Conservation (phyloP, 2,329 filamentous ascomycete species). For the Chaetomium sp. region DNA sequence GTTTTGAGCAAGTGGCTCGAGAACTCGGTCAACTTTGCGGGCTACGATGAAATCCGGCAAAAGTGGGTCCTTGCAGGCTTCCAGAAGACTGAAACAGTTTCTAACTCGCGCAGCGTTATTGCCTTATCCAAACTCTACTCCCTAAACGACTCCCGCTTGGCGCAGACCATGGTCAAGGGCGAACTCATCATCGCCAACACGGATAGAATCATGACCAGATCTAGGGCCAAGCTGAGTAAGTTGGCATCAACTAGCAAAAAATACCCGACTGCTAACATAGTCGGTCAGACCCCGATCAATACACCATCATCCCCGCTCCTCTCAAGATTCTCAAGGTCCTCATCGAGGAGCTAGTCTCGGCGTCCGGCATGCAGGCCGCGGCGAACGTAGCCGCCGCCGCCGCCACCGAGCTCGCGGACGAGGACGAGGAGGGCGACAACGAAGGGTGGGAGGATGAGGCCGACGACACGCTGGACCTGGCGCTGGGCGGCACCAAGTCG, state of each 20-base stretch:
- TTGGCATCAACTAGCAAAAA: conserved; percentile 40
- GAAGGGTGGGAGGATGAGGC: conserved; percentile 90
- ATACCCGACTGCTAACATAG: conserved; percentile 19
- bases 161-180: conserved; percentile 82
- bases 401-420: conserved; percentile 55
- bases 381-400: conserved; percentile 65
- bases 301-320: conserved; percentile 81
- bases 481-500: conserved; percentile 64
- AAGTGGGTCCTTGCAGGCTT: conserved; percentile 62
- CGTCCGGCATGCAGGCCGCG: conserved; percentile 65
- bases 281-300: conserved; percentile 76
- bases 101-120: conserved; percentile 66
- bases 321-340: conserved; percentile 97
- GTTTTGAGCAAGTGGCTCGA: conserved; percentile 96
- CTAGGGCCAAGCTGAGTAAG: conserved; percentile 77
- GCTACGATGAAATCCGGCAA: conserved; percentile 94
- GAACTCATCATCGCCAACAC: conserved; percentile 81
- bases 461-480: conserved; percentile 71
- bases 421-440: conserved; percentile 70
- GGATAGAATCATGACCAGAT: conserved; percentile 90
- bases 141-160: conserved; percentile 77
- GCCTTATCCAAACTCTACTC: conserved; percentile 90
- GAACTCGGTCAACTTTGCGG: conserved; percentile 95
- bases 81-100: conserved; percentile 37
- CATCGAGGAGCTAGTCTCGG: conserved; percentile 85